These are phyloP conservation scores for Fusarium cyanostomum DNA, from an alignment of 2,329 filamentous ascomycete species.

Conservation along the genomic window DNA sequence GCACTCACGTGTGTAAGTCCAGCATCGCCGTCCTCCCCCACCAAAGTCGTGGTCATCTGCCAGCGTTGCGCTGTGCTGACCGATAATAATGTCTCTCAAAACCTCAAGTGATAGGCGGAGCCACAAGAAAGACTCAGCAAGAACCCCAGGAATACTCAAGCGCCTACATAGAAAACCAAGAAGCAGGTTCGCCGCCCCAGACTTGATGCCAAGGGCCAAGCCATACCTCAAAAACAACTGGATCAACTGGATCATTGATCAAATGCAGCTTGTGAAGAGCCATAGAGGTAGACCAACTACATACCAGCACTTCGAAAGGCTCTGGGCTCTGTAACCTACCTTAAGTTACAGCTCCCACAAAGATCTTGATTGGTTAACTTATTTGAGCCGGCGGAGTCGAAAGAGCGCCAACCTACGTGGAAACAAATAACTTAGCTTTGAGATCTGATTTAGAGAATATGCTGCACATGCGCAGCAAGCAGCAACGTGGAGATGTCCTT, in stretches of 20 bases:
- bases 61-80: background rate
- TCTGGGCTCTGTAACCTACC: too few relatives aligned
- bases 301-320: too few relatives aligned
- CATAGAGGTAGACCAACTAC: too few relatives aligned
- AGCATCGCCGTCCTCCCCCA: constrained; percentile 5
- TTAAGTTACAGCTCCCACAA: too few relatives aligned
- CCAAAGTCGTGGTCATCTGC: constrained; percentile 17
- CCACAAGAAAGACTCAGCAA: background rate
- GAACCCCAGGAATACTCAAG: background rate
- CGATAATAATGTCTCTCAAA: background rate
- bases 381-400: background rate
- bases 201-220: constrained; percentile 5
- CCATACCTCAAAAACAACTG: background rate
- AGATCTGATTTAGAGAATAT: background rate
- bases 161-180: background rate
- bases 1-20: constrained; percentile 2
- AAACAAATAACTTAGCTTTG: constrained; percentile 9
- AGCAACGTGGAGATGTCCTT: constrained; percentile 6
- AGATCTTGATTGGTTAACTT: too few relatives aligned
- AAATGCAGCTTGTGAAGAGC: background rate
- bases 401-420: background rate
- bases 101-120: background rate
- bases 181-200: background rate
- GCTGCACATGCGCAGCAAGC: background rate
- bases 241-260: background rate